Percentiles rank a stretch among this genome's conserved stretches.
Conservation (phyloP, 1,139 yeast species). For the Insectozyma bohioensis region DNA sequence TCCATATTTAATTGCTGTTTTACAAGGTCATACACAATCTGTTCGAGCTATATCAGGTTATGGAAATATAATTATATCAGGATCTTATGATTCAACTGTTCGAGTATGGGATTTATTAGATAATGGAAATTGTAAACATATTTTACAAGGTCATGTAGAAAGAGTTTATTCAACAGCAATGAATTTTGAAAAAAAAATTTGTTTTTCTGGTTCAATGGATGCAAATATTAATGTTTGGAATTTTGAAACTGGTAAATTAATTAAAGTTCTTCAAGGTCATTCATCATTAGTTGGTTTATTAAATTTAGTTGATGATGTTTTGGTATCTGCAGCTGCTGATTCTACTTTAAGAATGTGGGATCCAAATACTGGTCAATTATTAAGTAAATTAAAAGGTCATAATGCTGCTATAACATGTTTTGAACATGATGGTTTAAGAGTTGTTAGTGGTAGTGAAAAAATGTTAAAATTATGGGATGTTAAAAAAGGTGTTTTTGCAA, state of each 20-base stretch:
- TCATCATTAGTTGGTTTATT: slow-evolving; percentile 86
- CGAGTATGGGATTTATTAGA: slow-evolving; percentile 86
- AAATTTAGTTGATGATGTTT: slow-evolving; percentile 69
- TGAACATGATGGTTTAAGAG: slow-evolving; percentile 80
- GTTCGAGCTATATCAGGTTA: slow-evolving; percentile 88
- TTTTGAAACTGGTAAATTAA: slow-evolving; percentile 66
- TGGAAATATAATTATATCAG: slow-evolving; percentile 83
- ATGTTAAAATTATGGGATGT: slow-evolving; percentile 85
- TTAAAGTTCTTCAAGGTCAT: slow-evolving; percentile 77
- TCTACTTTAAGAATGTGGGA: slow-evolving; percentile 91
- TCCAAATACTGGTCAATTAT: slow-evolving; percentile 70
- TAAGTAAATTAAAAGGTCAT: slow-evolving; percentile 78
- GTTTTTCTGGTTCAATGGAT: slow-evolving; percentile 93
- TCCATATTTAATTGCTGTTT: slow-evolving; percentile 72
- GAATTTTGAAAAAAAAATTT: slow-evolving; percentile 71
- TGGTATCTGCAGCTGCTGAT: slow-evolving; percentile 98
- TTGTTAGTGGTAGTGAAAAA: slow-evolving; percentile 86
- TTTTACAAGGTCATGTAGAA: slow-evolving; percentile 80
- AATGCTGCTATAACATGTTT: slow-evolving; percentile 90
- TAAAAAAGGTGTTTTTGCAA: slow-evolving; percentile 69
- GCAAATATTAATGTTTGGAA: slow-evolving; percentile 90
- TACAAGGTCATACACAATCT: slow-evolving; percentile 82
- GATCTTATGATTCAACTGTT: slow-evolving; percentile 87
- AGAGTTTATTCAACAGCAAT: slow-evolving; percentile 85
- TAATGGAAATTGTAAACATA: slow-evolving; percentile 69